These are phyloP conservation scores for Chondrostereum purpureum DNA, from an alignment of 1,284 basidiomycete genomes.

Conservation along the genomic window DNA sequence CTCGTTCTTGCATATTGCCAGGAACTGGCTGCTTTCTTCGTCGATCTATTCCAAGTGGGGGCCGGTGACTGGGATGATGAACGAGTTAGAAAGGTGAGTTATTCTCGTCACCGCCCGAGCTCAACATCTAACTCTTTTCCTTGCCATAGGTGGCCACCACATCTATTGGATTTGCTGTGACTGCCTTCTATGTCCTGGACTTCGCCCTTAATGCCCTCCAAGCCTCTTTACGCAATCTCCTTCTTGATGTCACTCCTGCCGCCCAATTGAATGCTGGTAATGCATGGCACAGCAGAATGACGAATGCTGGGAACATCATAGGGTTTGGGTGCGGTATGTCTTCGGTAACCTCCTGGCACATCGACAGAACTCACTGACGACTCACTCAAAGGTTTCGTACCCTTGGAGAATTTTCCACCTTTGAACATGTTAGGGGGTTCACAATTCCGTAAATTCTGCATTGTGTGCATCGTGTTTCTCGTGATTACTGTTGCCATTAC, in stretches of 20 bases:
- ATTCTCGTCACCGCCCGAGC: constrained; percentile 4
- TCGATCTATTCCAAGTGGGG: constrained; percentile 73
- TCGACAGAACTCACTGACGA: constrained; percentile 7
- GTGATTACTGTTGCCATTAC: constrained; percentile 82
- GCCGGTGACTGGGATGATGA: constrained; percentile 88
- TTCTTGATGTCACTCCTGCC: constrained; percentile 84
- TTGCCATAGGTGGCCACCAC: constrained; percentile 52
- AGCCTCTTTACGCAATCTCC: constrained; percentile 86
- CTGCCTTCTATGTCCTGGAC: constrained; percentile 90
- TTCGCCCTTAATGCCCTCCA: constrained; percentile 94
- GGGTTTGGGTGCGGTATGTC: constrained; percentile 81
- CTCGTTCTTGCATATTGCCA: constrained; percentile 83
- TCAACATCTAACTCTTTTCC: neutral
- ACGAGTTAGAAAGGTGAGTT: constrained; percentile 50
- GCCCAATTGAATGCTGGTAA: constrained; percentile 88
- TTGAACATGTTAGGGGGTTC: constrained; percentile 82
- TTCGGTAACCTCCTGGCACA: constrained; percentile 1
- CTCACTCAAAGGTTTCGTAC: constrained; percentile 64
- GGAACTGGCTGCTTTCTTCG: constrained; percentile 66
- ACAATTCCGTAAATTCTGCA: constrained; percentile 94
- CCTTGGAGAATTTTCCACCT: constrained; percentile 70
- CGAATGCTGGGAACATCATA: constrained; percentile 89
- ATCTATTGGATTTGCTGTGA: constrained; percentile 82
- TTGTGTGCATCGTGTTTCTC: constrained; percentile 78
- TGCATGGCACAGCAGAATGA: constrained; percentile 98